Base-by-base conservation (phyloP, 1,284 basidiomycete species). In the Athelia psychrophila region DNA sequence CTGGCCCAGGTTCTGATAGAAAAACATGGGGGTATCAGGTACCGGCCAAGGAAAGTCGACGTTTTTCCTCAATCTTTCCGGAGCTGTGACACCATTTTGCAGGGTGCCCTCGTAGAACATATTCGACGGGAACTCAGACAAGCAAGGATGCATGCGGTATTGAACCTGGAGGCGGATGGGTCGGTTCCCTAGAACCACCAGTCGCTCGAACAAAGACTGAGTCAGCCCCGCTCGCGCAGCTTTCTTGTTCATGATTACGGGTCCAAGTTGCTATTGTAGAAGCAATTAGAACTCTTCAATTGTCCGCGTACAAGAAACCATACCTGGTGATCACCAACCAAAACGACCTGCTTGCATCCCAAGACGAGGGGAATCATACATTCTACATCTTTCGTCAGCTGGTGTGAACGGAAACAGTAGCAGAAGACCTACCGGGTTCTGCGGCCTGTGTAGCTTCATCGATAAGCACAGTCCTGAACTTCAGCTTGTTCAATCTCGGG, bases 201-300 rank as follows among this genome's bases (percentile, higher is more conserved):
- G 85, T 35, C 97, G 90, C 70, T 99, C 97, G 64, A 99, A 99
- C 22, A 99, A 85, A 1, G 95, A 98, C 67, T 98, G 95, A 0
- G 95, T 98, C 42, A 99, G 80, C 25, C 97, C 97, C 0, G 97
- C 97, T 15, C 94, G 88, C 0, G 97, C 97, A 1, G 96, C 97
- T 69, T 99, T 98, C 82, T 98, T 99, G 84, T 98, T 99, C 97
- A 99, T 99, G 68, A 99, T 98, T 60, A 98, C 97, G 9, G 97
- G 97, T 1, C 97, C 97, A 47, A 99, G 86, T 80, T 99, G 97
- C 74, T 91, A 66, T 15, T 45, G 51, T 10, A 56, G 49, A 30
- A 33, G 51, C 53, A 35, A 45, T 47, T 23, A 27, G n/a, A 47
- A 40, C 38, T 23, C 49, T 53, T 18, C 50, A 44, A 19, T 38